Conservation (phyloP, 2,329 filamentous ascomycete species). For the Colletotrichum sidae region DNA sequence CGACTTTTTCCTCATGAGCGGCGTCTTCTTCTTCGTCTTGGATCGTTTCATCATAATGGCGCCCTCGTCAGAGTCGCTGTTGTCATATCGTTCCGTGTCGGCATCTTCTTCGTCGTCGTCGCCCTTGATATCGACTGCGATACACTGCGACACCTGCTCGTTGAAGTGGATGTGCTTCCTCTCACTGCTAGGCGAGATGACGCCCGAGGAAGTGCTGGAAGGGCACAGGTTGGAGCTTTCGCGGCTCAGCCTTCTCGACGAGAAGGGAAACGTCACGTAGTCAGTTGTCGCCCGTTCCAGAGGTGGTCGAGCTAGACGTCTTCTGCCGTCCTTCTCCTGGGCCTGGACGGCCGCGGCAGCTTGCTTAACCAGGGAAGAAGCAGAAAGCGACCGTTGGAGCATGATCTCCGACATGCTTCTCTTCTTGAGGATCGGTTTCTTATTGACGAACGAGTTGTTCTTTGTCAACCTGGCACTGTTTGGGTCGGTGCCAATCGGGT, state of each 20-base stretch:
- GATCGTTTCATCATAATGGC: slow-evolving; percentile 85
- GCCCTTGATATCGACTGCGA: slow-evolving; percentile 89
- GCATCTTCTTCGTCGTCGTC: slow-evolving; percentile 76
- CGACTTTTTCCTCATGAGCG: slow-evolving; percentile 61
- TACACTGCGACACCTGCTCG: slow-evolving; percentile 94
- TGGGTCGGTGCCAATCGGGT: slow-evolving; percentile 55
- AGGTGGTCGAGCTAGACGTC: slow-evolving; percentile 62
- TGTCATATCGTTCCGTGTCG: slow-evolving; percentile 53
- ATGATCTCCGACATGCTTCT: slow-evolving; percentile 96
- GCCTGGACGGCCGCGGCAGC: slow-evolving; percentile 88
- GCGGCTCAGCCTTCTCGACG: slow-evolving; percentile 69
- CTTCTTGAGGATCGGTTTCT: slow-evolving; percentile 97
- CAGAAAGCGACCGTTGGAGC: slow-evolving; percentile 87
- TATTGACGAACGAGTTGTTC: slow-evolving; percentile 73
- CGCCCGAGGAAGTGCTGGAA: slow-evolving; percentile 78
- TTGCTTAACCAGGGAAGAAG: slow-evolving; percentile 89
- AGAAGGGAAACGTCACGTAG: slow-evolving; percentile 73
- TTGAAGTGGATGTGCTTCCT: slow-evolving; percentile 96
- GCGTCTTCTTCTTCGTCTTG: slow-evolving; percentile 66
- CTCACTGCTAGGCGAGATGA: slow-evolving; percentile 71
- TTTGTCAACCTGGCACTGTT: slow-evolving; percentile 61
- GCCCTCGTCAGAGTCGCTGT: slow-evolving; percentile 80
- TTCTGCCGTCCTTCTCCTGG: slow-evolving; percentile 72
- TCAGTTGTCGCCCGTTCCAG: slow-evolving; percentile 76
- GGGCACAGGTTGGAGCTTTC: slow-evolving; percentile 74